phyloP scores from a whole-genome alignment of 108 stramenopile species.

The Nitzschia inconspicua region DNA sequence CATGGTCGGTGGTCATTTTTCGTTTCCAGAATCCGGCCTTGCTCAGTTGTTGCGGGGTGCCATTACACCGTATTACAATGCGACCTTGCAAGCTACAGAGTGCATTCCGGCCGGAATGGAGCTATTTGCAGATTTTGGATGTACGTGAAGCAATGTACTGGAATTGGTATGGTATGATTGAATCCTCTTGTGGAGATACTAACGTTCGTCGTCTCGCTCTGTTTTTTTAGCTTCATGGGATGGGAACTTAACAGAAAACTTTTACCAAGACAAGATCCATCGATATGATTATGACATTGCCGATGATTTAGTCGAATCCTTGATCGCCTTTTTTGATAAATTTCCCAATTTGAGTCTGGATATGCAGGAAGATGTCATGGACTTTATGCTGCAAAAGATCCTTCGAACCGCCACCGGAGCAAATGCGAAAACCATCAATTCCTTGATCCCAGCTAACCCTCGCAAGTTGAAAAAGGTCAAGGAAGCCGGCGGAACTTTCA shows the following conservation, averaged over 20 bases:
- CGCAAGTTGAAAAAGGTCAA: constrained; percentile 48
- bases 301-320: constrained; percentile 44
- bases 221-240: constrained; percentile 33
- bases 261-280: constrained; percentile 45
- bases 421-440: constrained; percentile 52
- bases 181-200: no score
- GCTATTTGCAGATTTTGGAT: constrained; percentile 25
- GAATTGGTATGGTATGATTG: constrained; percentile 36
- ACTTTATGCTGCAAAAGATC: constrained; percentile 66
- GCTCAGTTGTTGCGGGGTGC: constrained; percentile 56
- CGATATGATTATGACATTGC: constrained; percentile 53
- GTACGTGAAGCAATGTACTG: no score
- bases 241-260: constrained; percentile 22
- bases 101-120: constrained; percentile 70
- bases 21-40: constrained; percentile 19
- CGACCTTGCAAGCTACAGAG: constrained; percentile 52
- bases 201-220: not conserved
- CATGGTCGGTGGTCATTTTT: not conserved
- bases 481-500: constrained; percentile 66
- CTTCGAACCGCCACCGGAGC: constrained; percentile 55
- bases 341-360: constrained; percentile 27
- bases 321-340: constrained; percentile 46
- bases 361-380: constrained; percentile 56
- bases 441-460: constrained; percentile 59
- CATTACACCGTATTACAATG: constrained; percentile 55